Percentiles rank a stretch among this genome's conserved stretches.
phyloP scores from a whole-genome alignment of 495 filamentous ascomycete genomes.

The Podospora pseudopauciseta region DNA sequence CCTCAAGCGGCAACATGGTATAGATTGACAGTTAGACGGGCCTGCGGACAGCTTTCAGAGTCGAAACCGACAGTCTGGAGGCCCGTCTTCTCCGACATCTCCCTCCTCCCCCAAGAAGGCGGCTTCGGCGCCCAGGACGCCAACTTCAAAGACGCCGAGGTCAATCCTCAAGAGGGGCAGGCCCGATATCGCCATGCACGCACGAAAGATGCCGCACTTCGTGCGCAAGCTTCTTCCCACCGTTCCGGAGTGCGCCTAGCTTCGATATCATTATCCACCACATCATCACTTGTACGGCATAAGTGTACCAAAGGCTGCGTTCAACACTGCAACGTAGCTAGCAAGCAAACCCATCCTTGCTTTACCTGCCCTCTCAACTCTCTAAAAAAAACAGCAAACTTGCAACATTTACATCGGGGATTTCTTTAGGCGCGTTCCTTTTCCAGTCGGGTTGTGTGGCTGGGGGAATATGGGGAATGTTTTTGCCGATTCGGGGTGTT shows the following conservation, averaged over 20 bases:
- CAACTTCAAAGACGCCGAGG: slow-evolving; percentile 25
- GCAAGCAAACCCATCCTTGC: slow-evolving; percentile 24
- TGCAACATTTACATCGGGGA: slow-evolving; percentile 25
- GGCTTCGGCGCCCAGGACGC: slow-evolving; percentile 26
- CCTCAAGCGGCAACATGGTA: slow-evolving; percentile 95
- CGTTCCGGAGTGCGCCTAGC: slow-evolving; percentile 37
- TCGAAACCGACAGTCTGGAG: slow-evolving; percentile 45
- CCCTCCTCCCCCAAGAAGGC: slow-evolving; percentile 36
- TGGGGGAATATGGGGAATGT: slow-evolving; percentile 13
- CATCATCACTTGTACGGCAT: slow-evolving; percentile 23
- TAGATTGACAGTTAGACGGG: slow-evolving; percentile 83
- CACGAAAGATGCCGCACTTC: slow-evolving; percentile 43
- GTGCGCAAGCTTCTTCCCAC: slow-evolving; percentile 42
- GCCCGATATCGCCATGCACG: slow-evolving; percentile 34
- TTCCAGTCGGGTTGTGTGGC: slow-evolving; percentile 4
- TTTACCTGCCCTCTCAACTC: slow-evolving; percentile 22
- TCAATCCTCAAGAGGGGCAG: slow-evolving; percentile 35
- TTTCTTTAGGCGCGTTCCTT: slow-evolving; percentile 19
- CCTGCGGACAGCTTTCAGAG: slow-evolving; percentile 51
- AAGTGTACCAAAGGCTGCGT: slow-evolving; percentile 27
- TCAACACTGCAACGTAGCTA: slow-evolving; percentile 15
- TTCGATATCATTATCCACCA: slow-evolving; percentile 22
- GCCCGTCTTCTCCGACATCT: slow-evolving; percentile 48
- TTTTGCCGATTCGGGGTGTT: slow-evolving; percentile 25
- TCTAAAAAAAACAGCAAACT: slow-evolving; percentile 20